phyloP scores from a whole-genome alignment of 768 basidiomycete species.

The Pseudohyphozyma bogoriensis region DNA sequence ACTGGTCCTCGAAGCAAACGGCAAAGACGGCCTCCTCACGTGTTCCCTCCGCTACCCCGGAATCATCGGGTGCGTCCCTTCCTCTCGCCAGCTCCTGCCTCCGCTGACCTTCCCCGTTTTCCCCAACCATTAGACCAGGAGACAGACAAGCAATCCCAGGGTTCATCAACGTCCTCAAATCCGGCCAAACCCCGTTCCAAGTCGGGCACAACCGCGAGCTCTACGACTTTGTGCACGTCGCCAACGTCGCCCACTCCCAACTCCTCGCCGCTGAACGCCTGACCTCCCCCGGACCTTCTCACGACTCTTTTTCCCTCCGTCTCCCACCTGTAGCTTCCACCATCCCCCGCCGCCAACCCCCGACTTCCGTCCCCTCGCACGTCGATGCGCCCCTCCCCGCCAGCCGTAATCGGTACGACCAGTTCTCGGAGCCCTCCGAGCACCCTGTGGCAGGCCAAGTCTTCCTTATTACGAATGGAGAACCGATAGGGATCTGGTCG shows the following conservation, averaged over 20 bases:
- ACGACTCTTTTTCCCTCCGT: constrained; percentile 39
- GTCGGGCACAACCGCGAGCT: constrained; percentile 87
- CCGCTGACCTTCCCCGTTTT: background rate
- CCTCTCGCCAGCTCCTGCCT: background rate
- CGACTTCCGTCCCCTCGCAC: constrained; percentile 19
- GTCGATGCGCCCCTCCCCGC: constrained; percentile 23
- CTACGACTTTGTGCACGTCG: constrained; percentile 94
- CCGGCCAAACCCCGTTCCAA: constrained; percentile 80
- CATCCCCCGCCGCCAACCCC: constrained; percentile 21
- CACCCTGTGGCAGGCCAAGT: constrained; percentile 74
- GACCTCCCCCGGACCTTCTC: constrained; percentile 34
- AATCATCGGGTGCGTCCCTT: constrained; percentile 70
- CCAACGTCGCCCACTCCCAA: constrained; percentile 88
- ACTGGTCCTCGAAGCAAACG: constrained; percentile 75
- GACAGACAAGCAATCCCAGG: constrained; percentile 77
- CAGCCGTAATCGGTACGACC: constrained; percentile 32
- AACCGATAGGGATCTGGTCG: constrained; percentile 95
- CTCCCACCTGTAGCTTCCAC: constrained; percentile 34
- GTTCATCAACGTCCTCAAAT: constrained; percentile 66
- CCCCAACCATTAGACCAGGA: constrained; percentile 60
- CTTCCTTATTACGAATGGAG: constrained; percentile 96
- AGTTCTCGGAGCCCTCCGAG: constrained; percentile 19
- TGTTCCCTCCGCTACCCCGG: constrained; percentile 86
- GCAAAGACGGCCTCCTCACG: constrained; percentile 69
- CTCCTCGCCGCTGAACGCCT: constrained; percentile 87